phyloP scores from a whole-genome alignment of 768 basidiomycete species.

The Macrolepiota fuliginosa region DNA sequence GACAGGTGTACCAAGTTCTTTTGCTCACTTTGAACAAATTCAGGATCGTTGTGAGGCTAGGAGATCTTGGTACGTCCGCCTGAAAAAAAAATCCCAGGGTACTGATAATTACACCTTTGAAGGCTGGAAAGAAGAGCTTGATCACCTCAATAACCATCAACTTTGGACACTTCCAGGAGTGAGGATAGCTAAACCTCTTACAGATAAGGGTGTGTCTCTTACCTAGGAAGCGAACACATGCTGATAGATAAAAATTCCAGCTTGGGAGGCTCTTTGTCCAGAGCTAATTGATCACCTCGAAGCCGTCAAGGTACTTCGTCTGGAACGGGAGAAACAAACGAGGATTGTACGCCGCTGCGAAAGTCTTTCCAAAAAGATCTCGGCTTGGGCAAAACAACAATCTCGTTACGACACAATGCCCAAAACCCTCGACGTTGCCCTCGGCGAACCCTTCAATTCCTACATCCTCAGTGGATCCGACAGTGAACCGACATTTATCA shows the following conservation, averaged over 20 bases:
- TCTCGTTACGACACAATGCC: neutral
- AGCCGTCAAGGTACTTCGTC: slow-evolving; percentile 8
- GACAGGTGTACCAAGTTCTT: neutral
- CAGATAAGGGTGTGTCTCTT: slow-evolving; percentile 20
- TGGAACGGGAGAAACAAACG: slow-evolving; percentile 6
- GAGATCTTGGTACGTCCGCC: slow-evolving; percentile 11
- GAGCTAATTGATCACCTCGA: slow-evolving; percentile 18
- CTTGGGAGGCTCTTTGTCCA: slow-evolving; percentile 23
- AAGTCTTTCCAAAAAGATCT: neutral
- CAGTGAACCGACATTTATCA: slow-evolving; percentile 2
- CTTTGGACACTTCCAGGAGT: slow-evolving; percentile 19
- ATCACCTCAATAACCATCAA: neutral
- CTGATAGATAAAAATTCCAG: slow-evolving; percentile 8
- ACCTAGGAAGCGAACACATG: neutral
- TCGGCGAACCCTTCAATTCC: slow-evolving; percentile 3
- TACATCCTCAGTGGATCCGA: neutral
- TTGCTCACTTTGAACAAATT: neutral
- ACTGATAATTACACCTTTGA: neutral
- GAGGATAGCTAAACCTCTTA: slow-evolving; percentile 18
- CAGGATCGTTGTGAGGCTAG: slow-evolving; percentile 18
- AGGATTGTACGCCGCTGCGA: neutral
- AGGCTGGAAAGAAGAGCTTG: slow-evolving; percentile 12
- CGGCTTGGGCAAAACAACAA: neutral
- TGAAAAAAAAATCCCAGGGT: neutral
- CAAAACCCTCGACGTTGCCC: neutral